Evolutionary conservation across 345 rosid genomes (phyloP), one percentile per base, ranked within the genome.

Genomic region (Salix suchowensis): DNA sequence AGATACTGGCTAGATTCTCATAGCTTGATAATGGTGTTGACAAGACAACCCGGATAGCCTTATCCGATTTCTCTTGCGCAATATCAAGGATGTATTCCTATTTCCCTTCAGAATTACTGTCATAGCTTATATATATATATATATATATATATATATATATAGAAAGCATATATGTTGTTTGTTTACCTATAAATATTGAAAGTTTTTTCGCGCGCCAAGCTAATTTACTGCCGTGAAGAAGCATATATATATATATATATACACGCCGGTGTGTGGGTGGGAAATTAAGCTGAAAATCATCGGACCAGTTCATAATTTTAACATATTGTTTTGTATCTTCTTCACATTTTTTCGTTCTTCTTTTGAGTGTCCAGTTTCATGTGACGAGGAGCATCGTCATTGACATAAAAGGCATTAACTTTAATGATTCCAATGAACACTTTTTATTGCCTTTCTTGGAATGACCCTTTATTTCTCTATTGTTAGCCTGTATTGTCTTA

Each of bases 301-400:
- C 9, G 61, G 61, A n/a, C 7, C 26, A 8, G 16, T n/a, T 55
- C 61, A 55, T n/a, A 3, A 21, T 21, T 55, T 9, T 1, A 23
- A 83, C 48, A 62, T 7, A 18, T 39, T 76, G 70, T 44, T 80
- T 50, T 72, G 39, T 32, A 44, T 72, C 58, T 30, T 77, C 46
- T 70, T 77, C 76, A 79, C 74, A 77, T 50, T 39, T 60, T 12
- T 50, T 65, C 30, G 1, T 28, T 28, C 30, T 28, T 39, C 11
- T 39, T 16, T 69, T 26, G 55, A n/a, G 39, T 18, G 64, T 80
- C 48, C 30, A 72, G 76, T 80, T 75, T 80, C 87, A 84, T 75
- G 78, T 84, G 87, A 76, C 58, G 54, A 21, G 58, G 12, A 72
- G 39, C 70, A 64, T 55, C 44, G n/a, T 36, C 55, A 18, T 24